phyloP scores from a whole-genome alignment of 169 alveolate species.

The Neospora caninum region DNA sequence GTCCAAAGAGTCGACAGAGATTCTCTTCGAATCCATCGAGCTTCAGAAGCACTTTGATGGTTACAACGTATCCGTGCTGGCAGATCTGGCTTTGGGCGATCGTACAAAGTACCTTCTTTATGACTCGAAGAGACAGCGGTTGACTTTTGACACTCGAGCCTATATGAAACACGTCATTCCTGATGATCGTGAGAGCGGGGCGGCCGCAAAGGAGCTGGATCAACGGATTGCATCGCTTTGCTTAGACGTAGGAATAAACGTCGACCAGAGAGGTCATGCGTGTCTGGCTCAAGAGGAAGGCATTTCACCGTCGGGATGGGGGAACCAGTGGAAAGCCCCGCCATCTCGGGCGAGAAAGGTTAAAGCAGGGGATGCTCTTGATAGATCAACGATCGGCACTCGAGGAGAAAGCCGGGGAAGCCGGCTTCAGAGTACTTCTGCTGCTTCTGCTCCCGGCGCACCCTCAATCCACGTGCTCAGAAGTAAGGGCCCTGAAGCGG shows the following conservation, averaged over 20 bases:
- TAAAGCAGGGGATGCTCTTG: too few species aligned
- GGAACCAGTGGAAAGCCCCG: background rate
- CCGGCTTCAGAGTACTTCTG: too few species aligned
- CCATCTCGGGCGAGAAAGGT: background rate
- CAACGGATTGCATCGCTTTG: background rate
- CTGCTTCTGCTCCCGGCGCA: too few species aligned
- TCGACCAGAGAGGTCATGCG: background rate
- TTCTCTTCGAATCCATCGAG: background rate
- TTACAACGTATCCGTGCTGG: background rate
- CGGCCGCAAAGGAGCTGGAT: background rate
- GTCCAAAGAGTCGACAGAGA: background rate
- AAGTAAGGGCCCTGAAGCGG: too few species aligned
- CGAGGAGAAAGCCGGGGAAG: too few species aligned
- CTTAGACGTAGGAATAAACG: background rate
- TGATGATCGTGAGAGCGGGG: background rate
- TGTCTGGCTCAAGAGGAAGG: background rate
- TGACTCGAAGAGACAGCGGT: background rate
- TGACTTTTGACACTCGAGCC: background rate
- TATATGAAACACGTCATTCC: slow-evolving; percentile 9
- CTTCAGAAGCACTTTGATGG: background rate
- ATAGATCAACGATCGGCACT: too few species aligned
- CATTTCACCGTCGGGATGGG: background rate
- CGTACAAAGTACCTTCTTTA: background rate
- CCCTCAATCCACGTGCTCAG: too few species aligned
- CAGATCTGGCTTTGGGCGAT: background rate